Evolutionary conservation across 2,329 filamentous ascomycete genomes (phyloP), one percentile per base, ranked within the genome.

Genomic region (Diaporthe destruens): DNA sequence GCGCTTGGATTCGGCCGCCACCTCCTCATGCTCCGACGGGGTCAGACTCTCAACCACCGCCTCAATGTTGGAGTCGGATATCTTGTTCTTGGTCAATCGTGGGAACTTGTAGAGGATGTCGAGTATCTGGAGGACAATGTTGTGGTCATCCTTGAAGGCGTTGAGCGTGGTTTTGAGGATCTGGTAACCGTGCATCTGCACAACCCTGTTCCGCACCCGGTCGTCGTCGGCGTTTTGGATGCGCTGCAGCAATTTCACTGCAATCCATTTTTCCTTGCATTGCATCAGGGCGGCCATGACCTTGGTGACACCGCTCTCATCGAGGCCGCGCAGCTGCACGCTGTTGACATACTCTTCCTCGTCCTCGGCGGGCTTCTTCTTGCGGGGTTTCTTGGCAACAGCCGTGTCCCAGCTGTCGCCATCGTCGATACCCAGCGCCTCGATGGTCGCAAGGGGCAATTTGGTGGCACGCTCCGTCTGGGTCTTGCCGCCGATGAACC

Each of bases 231-330:
- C 95, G 53, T 90, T 89, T 82, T 98, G 94, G 75, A 99, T 95
- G 68, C 96, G 95, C 76, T 92, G 89, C 73, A 99, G 89, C 71
- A 99, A 86, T 84, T 98, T 98, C 83, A 98, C 95, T 3, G 94
- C 95, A 82, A 99, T 98, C 96, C 96, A 99, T 83, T 98, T 98
- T 87, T 99, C 96, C 83, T 98, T 97, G 87, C 94, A 98, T 82
- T 98, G 96, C 91, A 98, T 95, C 73, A 99, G 90, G 0, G 95
- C 93, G 32, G 96, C 95, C 94, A 98, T 98, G 82, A 98, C 94
- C 83, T 97, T 97, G 78, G 93, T 94, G 74, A 97, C 94, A 75
- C 93, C 94, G 73, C 92, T 90, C 78, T 96, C 94, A 76, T 94
- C 91, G 73, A 98, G 88, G 61, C 89, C 91, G 79, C 91, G 93